These are phyloP conservation scores for Brassica cretica DNA, from an alignment of 345 rosid genomes.

Conservation along the genomic window DNA sequence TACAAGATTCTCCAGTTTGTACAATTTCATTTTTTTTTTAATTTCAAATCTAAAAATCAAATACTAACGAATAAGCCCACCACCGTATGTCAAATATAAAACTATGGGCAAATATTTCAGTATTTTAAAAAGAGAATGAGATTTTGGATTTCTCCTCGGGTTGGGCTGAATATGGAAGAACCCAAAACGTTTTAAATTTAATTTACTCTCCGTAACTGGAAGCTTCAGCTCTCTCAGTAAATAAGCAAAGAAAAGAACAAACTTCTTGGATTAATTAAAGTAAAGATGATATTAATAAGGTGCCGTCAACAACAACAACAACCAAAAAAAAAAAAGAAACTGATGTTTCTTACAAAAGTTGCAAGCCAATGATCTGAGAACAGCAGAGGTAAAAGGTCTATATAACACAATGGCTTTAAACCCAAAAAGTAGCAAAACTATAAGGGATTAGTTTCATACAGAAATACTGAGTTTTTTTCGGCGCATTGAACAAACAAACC, in stretches of 20 bases:
- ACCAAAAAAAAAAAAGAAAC: not conserved
- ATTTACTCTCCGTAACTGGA: not conserved
- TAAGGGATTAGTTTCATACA: slow-evolving; percentile 11
- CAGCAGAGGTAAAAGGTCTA: not conserved
- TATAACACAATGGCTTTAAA: not conserved
- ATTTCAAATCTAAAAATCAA: not conserved
- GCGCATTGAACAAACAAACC: not conserved
- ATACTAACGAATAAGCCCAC: not conserved
- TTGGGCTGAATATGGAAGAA: not conserved
- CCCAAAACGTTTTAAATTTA: too few species aligned
- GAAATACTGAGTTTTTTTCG: slow-evolving; percentile 15
- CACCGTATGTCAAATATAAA: not conserved
- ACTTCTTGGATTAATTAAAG: not conserved
- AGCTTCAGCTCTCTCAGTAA: not conserved
- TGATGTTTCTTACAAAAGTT: slow-evolving; percentile 22
- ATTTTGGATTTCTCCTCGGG: not conserved
- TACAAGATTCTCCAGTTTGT: not conserved
- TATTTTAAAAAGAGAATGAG: not conserved
- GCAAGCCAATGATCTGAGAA: slow-evolving; percentile 19
- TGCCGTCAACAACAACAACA: not conserved
- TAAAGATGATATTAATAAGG: not conserved
- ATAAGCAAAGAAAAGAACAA: not conserved
- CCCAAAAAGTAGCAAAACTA: slow-evolving; percentile 12
- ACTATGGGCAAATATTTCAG: not conserved
- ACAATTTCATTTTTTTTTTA: not conserved